These are phyloP conservation scores for Schrenkiella parvula DNA, from an alignment of 345 rosid genomes.

Conservation along the genomic window DNA sequence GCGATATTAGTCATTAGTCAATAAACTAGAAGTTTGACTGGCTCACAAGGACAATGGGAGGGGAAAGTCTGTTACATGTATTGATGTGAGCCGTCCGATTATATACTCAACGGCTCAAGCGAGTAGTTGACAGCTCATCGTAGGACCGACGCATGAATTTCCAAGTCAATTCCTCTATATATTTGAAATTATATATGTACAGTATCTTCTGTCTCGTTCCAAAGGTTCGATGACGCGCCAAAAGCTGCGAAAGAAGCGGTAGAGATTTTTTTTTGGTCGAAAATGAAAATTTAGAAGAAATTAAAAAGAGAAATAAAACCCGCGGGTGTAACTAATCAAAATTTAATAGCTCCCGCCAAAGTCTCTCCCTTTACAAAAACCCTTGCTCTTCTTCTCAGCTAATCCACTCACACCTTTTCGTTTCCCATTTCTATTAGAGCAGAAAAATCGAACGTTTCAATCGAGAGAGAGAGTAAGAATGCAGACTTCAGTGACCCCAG, in stretches of 20 bases:
- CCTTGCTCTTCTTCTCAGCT: neutral
- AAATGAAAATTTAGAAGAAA: neutral
- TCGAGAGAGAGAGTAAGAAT: constrained; percentile 13
- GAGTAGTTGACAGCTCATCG: constrained; percentile 16
- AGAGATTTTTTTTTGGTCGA: neutral
- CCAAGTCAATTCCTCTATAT: neutral
- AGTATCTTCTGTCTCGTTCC: neutral
- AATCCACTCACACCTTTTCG: neutral
- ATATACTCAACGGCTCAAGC: neutral
- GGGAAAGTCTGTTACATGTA: neutral
- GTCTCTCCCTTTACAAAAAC: constrained; percentile 15
- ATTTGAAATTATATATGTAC: neutral
- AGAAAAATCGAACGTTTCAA: neutral
- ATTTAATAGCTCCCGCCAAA: constrained; percentile 21
- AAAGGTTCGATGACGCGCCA: neutral
- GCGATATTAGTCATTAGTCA: neutral
- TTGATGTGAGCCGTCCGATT: constrained; percentile 14
- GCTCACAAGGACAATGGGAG: no score
- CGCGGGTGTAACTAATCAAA: constrained; percentile 14
- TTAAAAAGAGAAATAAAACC: neutral
- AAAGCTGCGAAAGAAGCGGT: constrained; percentile 9
- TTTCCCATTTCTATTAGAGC: neutral
- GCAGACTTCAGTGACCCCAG: constrained; percentile 50
- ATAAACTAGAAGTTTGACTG: constrained; percentile 25
- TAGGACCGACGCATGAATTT: neutral